phyloP scores from a whole-genome alignment of 208 protist genomes.

The Trypanosoma cruzi region DNA sequence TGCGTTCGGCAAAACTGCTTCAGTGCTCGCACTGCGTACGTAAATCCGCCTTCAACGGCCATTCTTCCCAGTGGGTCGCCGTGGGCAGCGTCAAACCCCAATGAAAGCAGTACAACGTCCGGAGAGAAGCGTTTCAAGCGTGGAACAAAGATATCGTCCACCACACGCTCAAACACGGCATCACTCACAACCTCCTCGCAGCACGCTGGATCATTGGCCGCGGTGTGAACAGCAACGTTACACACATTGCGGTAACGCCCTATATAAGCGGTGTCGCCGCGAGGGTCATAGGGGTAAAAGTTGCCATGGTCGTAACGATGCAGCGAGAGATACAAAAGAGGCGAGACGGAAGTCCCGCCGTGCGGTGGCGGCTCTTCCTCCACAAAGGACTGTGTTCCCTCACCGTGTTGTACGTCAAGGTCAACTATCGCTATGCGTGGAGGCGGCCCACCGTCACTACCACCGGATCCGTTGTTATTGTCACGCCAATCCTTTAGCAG shows the following conservation, averaged over 20 bases:
- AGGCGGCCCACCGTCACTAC: neutral
- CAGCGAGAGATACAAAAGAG: constrained; percentile 83
- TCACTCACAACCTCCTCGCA: constrained; percentile 84
- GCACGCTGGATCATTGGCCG: constrained; percentile 37
- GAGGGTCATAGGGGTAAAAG: constrained; percentile 68
- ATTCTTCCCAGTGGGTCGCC: constrained; percentile 88
- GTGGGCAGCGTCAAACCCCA: constrained; percentile 92
- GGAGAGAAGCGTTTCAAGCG: constrained; percentile 68
- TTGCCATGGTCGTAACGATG: constrained; percentile 72
- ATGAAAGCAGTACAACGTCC: constrained; percentile 85
- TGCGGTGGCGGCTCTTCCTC: constrained; percentile 36
- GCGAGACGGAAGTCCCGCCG: constrained; percentile 15
- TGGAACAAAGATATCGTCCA: constrained; percentile 77
- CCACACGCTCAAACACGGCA: constrained; percentile 45
- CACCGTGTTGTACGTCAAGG: constrained; percentile 94
- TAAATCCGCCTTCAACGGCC: constrained; percentile 83
- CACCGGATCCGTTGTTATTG: neutral
- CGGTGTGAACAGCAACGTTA: constrained; percentile 81
- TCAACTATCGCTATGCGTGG: constrained; percentile 83
- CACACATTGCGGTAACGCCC: constrained; percentile 51
- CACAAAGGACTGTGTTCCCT: constrained; percentile 92
- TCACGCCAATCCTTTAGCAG: constrained; percentile 35
- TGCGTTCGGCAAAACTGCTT: constrained; percentile 55
- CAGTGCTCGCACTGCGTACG: constrained; percentile 38
- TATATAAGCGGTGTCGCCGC: constrained; percentile 42